Conservation (phyloP, 2,329 filamentous ascomycete species). For the Drechslerella stenobrocha region DNA sequence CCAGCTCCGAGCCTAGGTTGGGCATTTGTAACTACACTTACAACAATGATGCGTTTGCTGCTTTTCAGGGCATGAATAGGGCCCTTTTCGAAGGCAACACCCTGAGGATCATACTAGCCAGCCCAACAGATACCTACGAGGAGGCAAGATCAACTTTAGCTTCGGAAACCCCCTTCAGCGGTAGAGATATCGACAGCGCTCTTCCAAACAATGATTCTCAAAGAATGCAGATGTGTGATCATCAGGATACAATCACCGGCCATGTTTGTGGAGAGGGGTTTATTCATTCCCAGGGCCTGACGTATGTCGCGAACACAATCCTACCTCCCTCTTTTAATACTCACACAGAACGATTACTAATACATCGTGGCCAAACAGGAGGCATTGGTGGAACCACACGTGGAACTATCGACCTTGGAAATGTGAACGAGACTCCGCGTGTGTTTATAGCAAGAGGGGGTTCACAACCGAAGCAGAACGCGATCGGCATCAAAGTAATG, state of each 20-base stretch:
- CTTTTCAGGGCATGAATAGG: slow-evolving; percentile 45
- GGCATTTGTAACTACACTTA: slow-evolving; percentile 30
- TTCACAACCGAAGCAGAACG: slow-evolving; percentile 42
- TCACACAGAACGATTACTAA: not conserved
- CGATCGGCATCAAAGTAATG: slow-evolving; percentile 27
- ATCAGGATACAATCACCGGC: slow-evolving; percentile 32
- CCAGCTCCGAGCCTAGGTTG: slow-evolving; percentile 18
- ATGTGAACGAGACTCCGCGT: slow-evolving; percentile 29
- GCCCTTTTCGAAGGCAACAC: slow-evolving; percentile 29
- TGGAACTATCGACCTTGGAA: slow-evolving; percentile 41
- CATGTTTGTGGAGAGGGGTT: slow-evolving; percentile 40
- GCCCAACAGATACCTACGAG: slow-evolving; percentile 31
- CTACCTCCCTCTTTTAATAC: not conserved
- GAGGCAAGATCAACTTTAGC: slow-evolving; percentile 24
- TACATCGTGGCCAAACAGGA: slow-evolving; percentile 13
- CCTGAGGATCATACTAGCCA: slow-evolving; percentile 25
- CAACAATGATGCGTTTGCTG: slow-evolving; percentile 36
- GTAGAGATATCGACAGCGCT: slow-evolving; percentile 10
- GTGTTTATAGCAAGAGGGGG: slow-evolving; percentile 28
- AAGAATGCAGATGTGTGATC: slow-evolving; percentile 40
- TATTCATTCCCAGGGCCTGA: slow-evolving; percentile 8
- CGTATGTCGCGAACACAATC: slow-evolving; percentile 9
- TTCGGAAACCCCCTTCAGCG: not conserved
- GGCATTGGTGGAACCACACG: slow-evolving; percentile 41
- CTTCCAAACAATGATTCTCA: slow-evolving; percentile 9